Base-by-base conservation (phyloP, 495 filamentous ascomycete species). In the Penicillium psychrofluorescens region DNA sequence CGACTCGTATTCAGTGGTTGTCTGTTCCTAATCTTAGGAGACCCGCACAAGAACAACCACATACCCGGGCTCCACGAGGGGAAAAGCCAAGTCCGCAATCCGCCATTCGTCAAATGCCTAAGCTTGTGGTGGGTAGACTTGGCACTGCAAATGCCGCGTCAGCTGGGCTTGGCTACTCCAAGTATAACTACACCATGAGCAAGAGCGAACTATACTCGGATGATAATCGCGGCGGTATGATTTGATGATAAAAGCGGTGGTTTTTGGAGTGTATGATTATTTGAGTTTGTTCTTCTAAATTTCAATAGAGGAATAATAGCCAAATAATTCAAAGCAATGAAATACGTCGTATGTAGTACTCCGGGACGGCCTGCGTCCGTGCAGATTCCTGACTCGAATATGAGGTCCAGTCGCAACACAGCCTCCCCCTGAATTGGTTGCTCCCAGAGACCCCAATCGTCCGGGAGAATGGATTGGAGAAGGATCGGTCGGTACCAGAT, bases 401-500 rank as follows among this genome's bases (percentile, higher is more conserved):
- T 49, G 48, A 29, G 29, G 27, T 36, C 4, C 33, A 39, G 22
- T 16, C 41, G 30, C 38, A 45, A 57, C 56, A 60, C 56, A 57
- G 56, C 56, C 56, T 60, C 56, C 56, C 56, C 56, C 56, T 60
- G 56, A 57, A 55, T 54, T 43, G 30, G 31, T 47, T 14, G 34
- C 35, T 32, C 13, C 31, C 13, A 41, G 38, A 16, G 30, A 40
- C 29, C 36, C 49, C 43, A 45, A 41, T 51, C 52, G 11, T n/a
- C 10, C 16, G 22, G 35, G 28, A 53, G 45, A 44, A 35, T 37
- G 43, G 54, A 55, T 57, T 60, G 54, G 45, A 43, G 41, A 42
- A 48, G 40, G 41, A 5, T 10, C 32, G 32, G 22, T 22, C 22
- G 22, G 22, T 22, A 22, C 22, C 22, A 22, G 22, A 22, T 22